These are phyloP conservation scores for Huntiella moniliformis DNA, from an alignment of 2,329 filamentous ascomycete species.

Conservation along the genomic window DNA sequence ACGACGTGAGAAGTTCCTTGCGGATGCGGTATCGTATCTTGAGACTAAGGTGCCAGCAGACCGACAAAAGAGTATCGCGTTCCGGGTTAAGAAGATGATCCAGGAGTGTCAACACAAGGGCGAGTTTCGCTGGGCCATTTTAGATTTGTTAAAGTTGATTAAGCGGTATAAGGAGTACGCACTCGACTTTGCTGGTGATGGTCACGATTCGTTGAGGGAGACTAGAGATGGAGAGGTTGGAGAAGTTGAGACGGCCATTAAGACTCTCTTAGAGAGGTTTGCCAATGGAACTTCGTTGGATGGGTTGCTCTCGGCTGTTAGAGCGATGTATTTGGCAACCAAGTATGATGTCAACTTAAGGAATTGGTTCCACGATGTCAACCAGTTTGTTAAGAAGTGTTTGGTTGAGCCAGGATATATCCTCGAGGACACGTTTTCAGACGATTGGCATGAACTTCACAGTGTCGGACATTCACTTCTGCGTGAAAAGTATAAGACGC, in stretches of 20 bases:
- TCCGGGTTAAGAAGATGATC: conserved; percentile 90
- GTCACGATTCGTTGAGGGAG: conserved; percentile 51
- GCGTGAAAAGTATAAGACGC: conserved; percentile 67
- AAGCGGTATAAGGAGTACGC: conserved; percentile 70
- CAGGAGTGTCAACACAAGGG: conserved; percentile 90
- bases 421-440: conserved; percentile 58
- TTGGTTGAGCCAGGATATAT: conserved; percentile 84
- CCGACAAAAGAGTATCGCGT: conserved; percentile 79
- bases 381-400: conserved; percentile 63
- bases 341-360: conserved; percentile 73
- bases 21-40: conserved; percentile 52
- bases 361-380: conserved; percentile 67
- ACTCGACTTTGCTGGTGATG: conserved; percentile 43
- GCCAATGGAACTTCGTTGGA: conserved; percentile 84
- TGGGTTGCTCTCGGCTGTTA: conserved; percentile 69
- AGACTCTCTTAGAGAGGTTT: conserved; percentile 81
- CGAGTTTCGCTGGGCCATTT: conserved; percentile 83
- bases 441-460: conserved; percentile 69
- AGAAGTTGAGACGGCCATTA: conserved; percentile 61
- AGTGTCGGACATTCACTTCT: conserved; percentile 74
- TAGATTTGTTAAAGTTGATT: conserved; percentile 65
- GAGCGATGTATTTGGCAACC: conserved; percentile 70
- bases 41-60: conserved; percentile 77
- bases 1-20: conserved; percentile 25
- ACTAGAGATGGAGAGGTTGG: conserved; percentile 35